Conservation (phyloP, 495 filamentous ascomycete species). For the Aspergillus heteromorphus region DNA sequence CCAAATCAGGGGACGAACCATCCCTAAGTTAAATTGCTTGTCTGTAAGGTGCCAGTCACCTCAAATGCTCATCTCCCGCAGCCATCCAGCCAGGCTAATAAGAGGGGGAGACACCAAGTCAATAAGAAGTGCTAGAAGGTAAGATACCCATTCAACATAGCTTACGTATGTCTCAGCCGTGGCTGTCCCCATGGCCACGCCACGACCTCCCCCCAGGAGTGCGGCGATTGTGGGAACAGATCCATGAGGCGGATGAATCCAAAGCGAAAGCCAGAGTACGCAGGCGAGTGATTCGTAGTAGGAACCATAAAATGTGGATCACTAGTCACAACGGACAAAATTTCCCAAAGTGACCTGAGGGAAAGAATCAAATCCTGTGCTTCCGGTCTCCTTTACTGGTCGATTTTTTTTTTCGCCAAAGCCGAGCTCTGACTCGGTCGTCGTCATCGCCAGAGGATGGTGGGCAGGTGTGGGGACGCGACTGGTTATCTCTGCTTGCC, state of each 20-base stretch:
- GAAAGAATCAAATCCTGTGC: not conserved
- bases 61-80: no score
- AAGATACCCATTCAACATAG: not conserved
- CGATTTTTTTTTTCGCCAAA: not conserved
- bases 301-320: no score
- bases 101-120: not conserved
- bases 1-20: constrained; percentile 6
- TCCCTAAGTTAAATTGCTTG: no score
- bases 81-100: not conserved
- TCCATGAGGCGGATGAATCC: not conserved
- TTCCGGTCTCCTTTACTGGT: not conserved
- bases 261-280: no score
- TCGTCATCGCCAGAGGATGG: not conserved
- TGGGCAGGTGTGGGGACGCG: not conserved
- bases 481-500: not conserved
- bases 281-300: not conserved
- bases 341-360: no score
- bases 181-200: not conserved
- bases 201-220: not conserved
- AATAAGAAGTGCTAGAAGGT: not conserved
- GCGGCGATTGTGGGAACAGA: not conserved
- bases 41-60: no score
- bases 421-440: not conserved
- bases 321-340: no score
- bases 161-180: not conserved